Base-by-base conservation (phyloP, 2,329 filamentous ascomycete genomes). In the Pezicula radicicola region DNA sequence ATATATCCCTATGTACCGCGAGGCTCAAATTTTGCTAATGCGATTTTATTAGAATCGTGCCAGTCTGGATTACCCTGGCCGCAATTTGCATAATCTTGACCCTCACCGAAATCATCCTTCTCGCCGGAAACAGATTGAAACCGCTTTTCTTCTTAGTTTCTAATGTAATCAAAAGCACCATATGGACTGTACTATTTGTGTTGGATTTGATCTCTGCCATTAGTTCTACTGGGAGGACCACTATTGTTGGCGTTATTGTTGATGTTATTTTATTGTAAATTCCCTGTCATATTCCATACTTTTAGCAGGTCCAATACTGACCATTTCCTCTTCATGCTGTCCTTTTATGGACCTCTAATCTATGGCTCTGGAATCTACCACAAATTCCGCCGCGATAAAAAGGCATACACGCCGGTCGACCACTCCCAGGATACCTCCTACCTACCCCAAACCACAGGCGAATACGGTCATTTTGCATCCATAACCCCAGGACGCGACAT, bases 331-430 rank as follows among this genome's bases (percentile, higher is more conserved):
- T 2, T 6, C 42, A 65, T 61, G 19, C 37, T 63, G 5, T 52
- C 50, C 25, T 63, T 64, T 50, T 53, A 48, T 8, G 48, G 63
- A 15, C 61, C 62, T 7, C 52, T 64, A 7, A 53, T 64, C 42
- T 63, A 65, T 50, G 60, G 59, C 33, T 53, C 54, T 2, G 36
- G 59, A 2, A 58, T 65, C 42, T 60, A 52, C 44, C 55, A 55
- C 42, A 57, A 55, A 6, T 28, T 39, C 19, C 56, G 54, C 18
- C 52, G 46, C 19, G 25, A 48, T 18, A 39, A 30, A 6, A 43
- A 36, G 36, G 47, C 33, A 16, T 58, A 62, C 40, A 36, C 33
- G 9, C 45, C 51, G 7, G 48, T 58, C 33, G 37, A 51, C 12
- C 30, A 49, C 7, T 46, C 50, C 12, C 46, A 41, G 30, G 28